A percentile compares a stretch with the other conserved stretches of the same genome.
These are phyloP conservation scores for Danielia reshetovae DNA, from an alignment of 805 yeast genomes.

Conservation along the genomic window DNA sequence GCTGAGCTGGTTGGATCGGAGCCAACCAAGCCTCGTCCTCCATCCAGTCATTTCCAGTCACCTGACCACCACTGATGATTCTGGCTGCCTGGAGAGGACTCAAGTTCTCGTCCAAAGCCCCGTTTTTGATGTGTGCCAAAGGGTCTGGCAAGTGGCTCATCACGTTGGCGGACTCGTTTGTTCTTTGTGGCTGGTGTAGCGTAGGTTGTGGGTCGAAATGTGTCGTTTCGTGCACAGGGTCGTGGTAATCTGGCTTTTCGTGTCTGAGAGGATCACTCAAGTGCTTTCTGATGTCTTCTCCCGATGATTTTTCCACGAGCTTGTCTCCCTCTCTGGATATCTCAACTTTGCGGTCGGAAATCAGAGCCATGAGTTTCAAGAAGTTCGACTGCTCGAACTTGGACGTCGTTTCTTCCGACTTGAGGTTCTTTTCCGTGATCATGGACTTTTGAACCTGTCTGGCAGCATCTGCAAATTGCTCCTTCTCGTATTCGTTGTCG, in stretches of 20 bases:
- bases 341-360: conserved; percentile 35
- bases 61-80: conserved; percentile 39
- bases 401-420: conserved; percentile 23
- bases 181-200: conserved; percentile 8
- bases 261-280: conserved; percentile 17
- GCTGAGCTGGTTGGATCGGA: conserved; percentile 1
- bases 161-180: conserved; percentile 14
- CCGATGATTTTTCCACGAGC: conserved; percentile 29
- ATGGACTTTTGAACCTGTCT: conserved; percentile 32
- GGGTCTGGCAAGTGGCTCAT: conserved; percentile 39
- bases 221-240: conserved; percentile 8
- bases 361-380: conserved; percentile 37
- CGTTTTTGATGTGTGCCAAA: conserved; percentile 39
- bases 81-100: conserved; percentile 37
- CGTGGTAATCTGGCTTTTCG: conserved; percentile 11
- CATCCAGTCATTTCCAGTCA: conserved; percentile 31
- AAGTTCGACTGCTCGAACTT: conserved; percentile 36
- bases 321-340: conserved; percentile 32
- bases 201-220: background rate
- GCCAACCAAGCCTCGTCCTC: conserved; percentile 27
- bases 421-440: conserved; percentile 22
- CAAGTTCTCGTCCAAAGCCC: conserved; percentile 27
- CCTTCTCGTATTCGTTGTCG: conserved; percentile 23
- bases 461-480: conserved; percentile 39
- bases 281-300: conserved; percentile 31